Percentiles rank a stretch among this genome's conserved stretches.
These are phyloP conservation scores for Dicorynia guianensis DNA, from an alignment of 306 rosid genomes.

Conservation along the genomic window DNA sequence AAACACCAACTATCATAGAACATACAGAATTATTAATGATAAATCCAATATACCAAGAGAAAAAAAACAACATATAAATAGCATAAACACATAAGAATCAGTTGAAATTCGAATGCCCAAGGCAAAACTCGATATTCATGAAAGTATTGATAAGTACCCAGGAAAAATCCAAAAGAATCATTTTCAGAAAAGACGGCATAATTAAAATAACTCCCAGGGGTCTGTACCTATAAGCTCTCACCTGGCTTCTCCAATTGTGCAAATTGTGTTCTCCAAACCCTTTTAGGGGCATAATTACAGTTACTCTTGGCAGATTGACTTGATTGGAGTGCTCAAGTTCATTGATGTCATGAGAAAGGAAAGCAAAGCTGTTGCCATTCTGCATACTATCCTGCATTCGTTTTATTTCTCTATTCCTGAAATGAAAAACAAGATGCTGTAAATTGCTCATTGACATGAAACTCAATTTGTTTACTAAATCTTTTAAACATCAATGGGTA, in stretches of 20 bases:
- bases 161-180: neutral
- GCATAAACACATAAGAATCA: neutral
- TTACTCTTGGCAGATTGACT: constrained; percentile 76
- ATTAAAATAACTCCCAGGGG: constrained; percentile 23
- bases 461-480: constrained; percentile 15
- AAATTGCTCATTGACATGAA: constrained; percentile 13
- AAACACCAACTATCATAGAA: constrained; percentile 12
- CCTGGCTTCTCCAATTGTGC: constrained; percentile 97
- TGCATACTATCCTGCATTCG: constrained; percentile 62
- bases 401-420: constrained; percentile 84
- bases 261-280: constrained; percentile 99
- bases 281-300: constrained; percentile 92
- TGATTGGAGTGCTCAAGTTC: constrained; percentile 91
- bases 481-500: constrained; percentile 38
- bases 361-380: constrained; percentile 77
- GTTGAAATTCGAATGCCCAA: neutral
- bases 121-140: neutral
- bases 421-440: constrained; percentile 1
- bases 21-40: constrained; percentile 5
- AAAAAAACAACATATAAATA: neutral
- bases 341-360: constrained; percentile 76
- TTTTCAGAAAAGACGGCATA: neutral
- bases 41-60: neutral
- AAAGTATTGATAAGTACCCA: neutral
- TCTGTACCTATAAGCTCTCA: constrained; percentile 38